Conservation (phyloP, 2,329 filamentous ascomycete genomes). For the Stagonosporopsis cucurbitacearum region DNA sequence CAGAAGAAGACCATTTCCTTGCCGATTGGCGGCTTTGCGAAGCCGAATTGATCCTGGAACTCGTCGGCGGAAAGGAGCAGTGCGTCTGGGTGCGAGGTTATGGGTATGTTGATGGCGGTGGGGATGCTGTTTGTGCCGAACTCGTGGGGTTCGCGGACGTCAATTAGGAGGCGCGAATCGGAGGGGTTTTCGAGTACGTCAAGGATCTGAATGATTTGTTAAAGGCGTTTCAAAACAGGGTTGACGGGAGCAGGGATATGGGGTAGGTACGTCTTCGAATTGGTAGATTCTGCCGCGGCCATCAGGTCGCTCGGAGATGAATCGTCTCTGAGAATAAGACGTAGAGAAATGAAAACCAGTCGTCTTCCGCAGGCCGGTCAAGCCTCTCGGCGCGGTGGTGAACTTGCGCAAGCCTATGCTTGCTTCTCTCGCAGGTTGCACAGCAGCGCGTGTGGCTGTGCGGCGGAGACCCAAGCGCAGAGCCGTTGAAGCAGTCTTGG, state of each 20-base stretch:
- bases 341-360: neutral
- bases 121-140: constrained; percentile 73
- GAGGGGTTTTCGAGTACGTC: constrained; percentile 39
- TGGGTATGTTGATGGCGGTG: constrained; percentile 79
- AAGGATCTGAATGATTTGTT: constrained; percentile 37
- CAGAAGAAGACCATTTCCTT: constrained; percentile 77
- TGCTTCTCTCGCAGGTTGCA: constrained; percentile 16
- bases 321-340: constrained; percentile 8
- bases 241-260: neutral
- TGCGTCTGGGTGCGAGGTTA: constrained; percentile 77
- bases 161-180: constrained; percentile 50
- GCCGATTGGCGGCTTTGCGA: constrained; percentile 47
- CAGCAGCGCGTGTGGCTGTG: constrained; percentile 10
- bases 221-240: neutral
- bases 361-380: neutral
- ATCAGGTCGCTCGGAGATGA: constrained; percentile 34
- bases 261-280: constrained; percentile 46
- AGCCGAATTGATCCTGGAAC: constrained; percentile 84
- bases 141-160: constrained; percentile 76
- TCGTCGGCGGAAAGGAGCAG: constrained; percentile 78
- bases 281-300: constrained; percentile 50
- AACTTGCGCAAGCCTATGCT: constrained; percentile 16
- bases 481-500: constrained; percentile 3
- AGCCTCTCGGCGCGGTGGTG: neutral
- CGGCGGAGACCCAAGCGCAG: constrained; percentile 12